These are phyloP conservation scores for Avena eriantha DNA, from an alignment of 176 grass and related monocot genomes.

Conservation along the genomic window DNA sequence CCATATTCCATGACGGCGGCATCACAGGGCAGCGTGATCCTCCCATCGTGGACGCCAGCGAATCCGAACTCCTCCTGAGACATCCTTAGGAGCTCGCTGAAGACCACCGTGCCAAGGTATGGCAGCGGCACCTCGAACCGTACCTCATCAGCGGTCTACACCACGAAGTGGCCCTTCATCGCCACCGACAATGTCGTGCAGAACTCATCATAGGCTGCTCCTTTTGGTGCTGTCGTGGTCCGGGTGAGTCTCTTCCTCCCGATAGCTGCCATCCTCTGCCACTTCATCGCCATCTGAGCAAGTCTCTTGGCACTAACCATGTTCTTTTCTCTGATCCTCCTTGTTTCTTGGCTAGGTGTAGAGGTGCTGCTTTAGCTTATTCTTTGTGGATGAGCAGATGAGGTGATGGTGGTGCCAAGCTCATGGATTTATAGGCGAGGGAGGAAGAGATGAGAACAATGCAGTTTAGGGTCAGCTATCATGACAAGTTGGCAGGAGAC, in stretches of 20 bases:
- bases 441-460: background rate
- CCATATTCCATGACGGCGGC: slow-evolving; percentile 50
- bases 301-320: slow-evolving; percentile 20
- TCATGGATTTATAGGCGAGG: background rate
- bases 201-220: background rate
- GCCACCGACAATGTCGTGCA: background rate
- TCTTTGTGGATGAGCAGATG: background rate
- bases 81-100: slow-evolving; percentile 35
- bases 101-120: slow-evolving; percentile 1
- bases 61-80: slow-evolving; percentile 66
- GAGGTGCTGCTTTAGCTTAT: slow-evolving; percentile 5
- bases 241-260: background rate
- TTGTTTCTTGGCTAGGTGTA: background rate
- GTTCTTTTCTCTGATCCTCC: background rate
- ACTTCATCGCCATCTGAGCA: slow-evolving; percentile 27
- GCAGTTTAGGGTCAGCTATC: slow-evolving; percentile 2
- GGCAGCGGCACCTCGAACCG: slow-evolving; percentile 40
- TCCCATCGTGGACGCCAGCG: background rate
- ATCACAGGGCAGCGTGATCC: slow-evolving; percentile 57
- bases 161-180: slow-evolving; percentile 20
- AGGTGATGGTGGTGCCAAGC: background rate
- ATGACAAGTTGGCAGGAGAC: slow-evolving; percentile 14
- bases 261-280: background rate
- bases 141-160: slow-evolving; percentile 10
- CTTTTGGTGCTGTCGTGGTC: background rate